These are phyloP conservation scores for Tricholoma hemisulphureum DNA, from an alignment of 768 basidiomycete genomes.

Conservation along the genomic window DNA sequence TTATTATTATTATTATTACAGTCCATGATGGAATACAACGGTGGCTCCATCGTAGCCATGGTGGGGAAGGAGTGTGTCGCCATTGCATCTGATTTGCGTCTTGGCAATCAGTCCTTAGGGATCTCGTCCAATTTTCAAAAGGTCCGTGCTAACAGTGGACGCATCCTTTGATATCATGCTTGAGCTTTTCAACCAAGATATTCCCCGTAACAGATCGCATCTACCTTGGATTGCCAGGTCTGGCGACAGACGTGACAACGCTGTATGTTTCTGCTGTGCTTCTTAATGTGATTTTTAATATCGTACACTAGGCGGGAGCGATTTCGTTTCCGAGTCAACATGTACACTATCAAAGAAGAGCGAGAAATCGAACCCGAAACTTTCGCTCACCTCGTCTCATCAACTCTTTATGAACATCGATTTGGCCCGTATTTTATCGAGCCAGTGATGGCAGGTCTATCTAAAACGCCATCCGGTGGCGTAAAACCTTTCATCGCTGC, in stretches of 20 bases:
- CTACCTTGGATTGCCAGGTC: constrained; percentile 87
- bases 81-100: constrained; percentile 90
- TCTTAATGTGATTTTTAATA: constrained; percentile 8
- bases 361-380: constrained; percentile 95
- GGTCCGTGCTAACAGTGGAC: constrained; percentile 43
- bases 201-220: constrained; percentile 93
- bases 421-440: constrained; percentile 97
- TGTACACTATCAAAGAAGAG: constrained; percentile 99
- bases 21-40: constrained; percentile 93
- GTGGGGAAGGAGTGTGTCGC: constrained; percentile 98
- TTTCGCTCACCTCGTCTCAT: constrained; percentile 92
- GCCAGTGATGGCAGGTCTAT: constrained; percentile 92
- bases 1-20: too few relatives aligned
- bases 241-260: constrained; percentile 92
- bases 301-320: constrained; percentile 68
- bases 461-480: constrained; percentile 66
- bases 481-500: constrained; percentile 92
- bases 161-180: constrained; percentile 8
- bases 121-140: constrained; percentile 94
- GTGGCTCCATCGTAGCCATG: constrained; percentile 99
- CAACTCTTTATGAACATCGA: constrained; percentile 92
- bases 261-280: constrained; percentile 50
- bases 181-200: constrained; percentile 51
- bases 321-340: constrained; percentile 93
- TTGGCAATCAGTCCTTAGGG: constrained; percentile 84